Evolutionary conservation across 495 filamentous ascomycete genomes (phyloP).

Genomic region (Lasiosphaeriaceae sp.): DNA sequence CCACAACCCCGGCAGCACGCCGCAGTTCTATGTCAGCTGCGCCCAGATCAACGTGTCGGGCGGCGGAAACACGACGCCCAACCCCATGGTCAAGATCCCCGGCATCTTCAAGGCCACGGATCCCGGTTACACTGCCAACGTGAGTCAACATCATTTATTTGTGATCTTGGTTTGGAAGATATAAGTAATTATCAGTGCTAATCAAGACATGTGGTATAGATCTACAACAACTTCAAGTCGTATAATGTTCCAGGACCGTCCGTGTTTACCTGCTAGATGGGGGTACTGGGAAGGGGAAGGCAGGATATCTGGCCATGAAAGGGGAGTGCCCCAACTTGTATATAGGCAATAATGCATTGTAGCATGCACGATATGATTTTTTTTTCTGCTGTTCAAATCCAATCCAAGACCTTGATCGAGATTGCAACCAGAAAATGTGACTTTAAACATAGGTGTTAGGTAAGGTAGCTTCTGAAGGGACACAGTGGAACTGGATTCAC

Average conservation of each 20-base stretch:
- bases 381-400: too few relatives aligned
- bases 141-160: constrained; percentile 12
- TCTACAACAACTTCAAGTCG: constrained; percentile 48
- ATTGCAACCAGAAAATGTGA: too few relatives aligned
- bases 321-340: too few relatives aligned
- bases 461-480: too few relatives aligned
- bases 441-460: too few relatives aligned
- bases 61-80: constrained; percentile 44
- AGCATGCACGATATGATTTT: too few relatives aligned
- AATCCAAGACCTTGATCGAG: too few relatives aligned
- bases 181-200: background rate
- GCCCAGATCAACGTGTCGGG: constrained; percentile 56
- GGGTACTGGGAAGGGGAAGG: too few relatives aligned
- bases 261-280: constrained; percentile 29
- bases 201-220: constrained; percentile 24
- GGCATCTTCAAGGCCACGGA: constrained; percentile 53
- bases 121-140: constrained; percentile 49
- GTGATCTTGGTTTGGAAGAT: background rate
- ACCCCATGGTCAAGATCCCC: constrained; percentile 47
- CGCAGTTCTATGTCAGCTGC: constrained; percentile 55
- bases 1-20: constrained; percentile 52
- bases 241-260: constrained; percentile 49
- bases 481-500: too few relatives aligned
- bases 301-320: too few relatives aligned
- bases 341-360: too few relatives aligned